These are phyloP conservation scores for Erysimum cheiranthoides DNA, from an alignment of 345 rosid species.

Conservation along the genomic window DNA sequence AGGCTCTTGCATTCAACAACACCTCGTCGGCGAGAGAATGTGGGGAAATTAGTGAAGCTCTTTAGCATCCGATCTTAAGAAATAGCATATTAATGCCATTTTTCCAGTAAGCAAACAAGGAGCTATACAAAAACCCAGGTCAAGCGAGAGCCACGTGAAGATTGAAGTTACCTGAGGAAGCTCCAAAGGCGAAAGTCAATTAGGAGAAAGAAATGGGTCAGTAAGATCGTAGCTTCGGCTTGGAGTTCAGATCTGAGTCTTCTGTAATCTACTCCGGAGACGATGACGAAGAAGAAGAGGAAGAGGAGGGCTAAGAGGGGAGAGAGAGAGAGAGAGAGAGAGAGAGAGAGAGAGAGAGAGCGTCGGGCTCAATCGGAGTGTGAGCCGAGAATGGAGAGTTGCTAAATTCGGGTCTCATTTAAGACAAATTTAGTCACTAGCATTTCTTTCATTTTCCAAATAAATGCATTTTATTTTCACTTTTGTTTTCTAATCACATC, in stretches of 20 bases:
- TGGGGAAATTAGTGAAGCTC: no score
- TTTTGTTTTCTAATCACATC: background rate
- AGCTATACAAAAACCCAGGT: slow-evolving; percentile 4
- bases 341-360: slow-evolving; percentile 23
- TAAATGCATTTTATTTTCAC: background rate
- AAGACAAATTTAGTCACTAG: slow-evolving; percentile 33
- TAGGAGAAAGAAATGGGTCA: background rate
- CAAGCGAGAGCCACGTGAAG: slow-evolving; percentile 35
- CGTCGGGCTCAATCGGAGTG: slow-evolving; percentile 21
- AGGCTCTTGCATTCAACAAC: slow-evolving; percentile 2
- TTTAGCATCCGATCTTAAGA: no score
- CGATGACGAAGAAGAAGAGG: slow-evolving; percentile 22
- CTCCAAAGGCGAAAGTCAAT: slow-evolving; percentile 16
- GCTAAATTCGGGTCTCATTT: slow-evolving; percentile 36
- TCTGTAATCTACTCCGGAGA: slow-evolving; percentile 33
- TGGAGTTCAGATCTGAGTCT: slow-evolving; percentile 51
- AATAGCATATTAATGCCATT: slow-evolving; percentile 24
- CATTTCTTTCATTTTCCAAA: slow-evolving; percentile 13
- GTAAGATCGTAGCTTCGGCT: slow-evolving; percentile 9
- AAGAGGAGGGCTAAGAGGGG: slow-evolving; percentile 14
- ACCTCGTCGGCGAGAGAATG: slow-evolving; percentile 22
- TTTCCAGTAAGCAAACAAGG: slow-evolving; percentile 19
- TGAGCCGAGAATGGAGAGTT: slow-evolving; percentile 12
- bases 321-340: slow-evolving; percentile 32
- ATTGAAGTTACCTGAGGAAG: slow-evolving; percentile 38